Evolutionary conservation across 2,329 filamentous ascomycete genomes (phyloP), one percentile per base, ranked within the genome.

Genomic region (Aureobasidium sp.): DNA sequence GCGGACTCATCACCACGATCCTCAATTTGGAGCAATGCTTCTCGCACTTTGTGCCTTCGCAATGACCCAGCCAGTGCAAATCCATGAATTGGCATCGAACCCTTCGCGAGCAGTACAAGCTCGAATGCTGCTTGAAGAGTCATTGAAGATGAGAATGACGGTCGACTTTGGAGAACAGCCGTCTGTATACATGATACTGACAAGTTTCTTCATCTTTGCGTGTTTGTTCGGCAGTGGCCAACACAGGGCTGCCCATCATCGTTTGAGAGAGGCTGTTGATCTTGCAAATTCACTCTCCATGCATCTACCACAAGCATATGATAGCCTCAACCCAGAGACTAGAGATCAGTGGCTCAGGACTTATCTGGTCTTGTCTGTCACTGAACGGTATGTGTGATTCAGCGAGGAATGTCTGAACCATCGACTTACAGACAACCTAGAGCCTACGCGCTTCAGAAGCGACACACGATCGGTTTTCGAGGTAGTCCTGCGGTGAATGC

Each of bases 41-140:
- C 56, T 73, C 19, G 66, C 69, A 2, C 51, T 73, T 16, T 71
- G 70, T 47, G 70, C 71, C 10, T 73, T 73, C 42, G 68, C 71
- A 2, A 64, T 73, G 40, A 73, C 70, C 1, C 71, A 73, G 55
- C 71, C 70, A 0, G 70, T 73, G 21, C 70, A 72, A 34, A 71
- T 72, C 7, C 68, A 70, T 35, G 71, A 73, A 55, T 63, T 67
- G 16, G 57, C 58, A 2, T 60, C 61, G 0, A 60, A 57, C 17
- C 58, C 63, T 3, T 64, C 63, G 3, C 51, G 63, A 19, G 60
- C 61, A 11, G 32, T 64, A 57, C 70, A 73, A 55, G 70, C 70
- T 17, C 63, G 69, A 14, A 64, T 67, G 50, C 69, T 73, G 58
- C 69, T 73, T 62, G 60, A 70, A 21, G 70, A 72, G 55, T 70